Evolutionary conservation across 2,329 filamentous ascomycete genomes (phyloP), one percentile per base, ranked within the genome.

Genomic region (Monosporascus ibericus): DNA sequence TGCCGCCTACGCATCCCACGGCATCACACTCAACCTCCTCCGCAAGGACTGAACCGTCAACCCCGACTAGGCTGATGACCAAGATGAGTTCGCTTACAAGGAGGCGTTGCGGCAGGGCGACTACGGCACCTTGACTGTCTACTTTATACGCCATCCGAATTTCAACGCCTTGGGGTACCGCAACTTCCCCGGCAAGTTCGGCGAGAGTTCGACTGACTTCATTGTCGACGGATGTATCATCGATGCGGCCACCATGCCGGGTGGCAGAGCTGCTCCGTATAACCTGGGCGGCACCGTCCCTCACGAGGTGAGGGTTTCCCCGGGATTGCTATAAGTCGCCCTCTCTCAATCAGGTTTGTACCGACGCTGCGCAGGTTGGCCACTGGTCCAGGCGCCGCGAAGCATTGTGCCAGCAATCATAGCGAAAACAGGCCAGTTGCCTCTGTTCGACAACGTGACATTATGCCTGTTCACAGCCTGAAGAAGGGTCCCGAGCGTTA

Each of bases 21-120:
- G 71, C 49, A 69, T 79, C 57, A 61, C 61, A 1, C 81, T 80
- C 64, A 69, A 67, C 25, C 69, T 77, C 42, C 65, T 71, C 20
- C 67, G 67, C 51, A 75, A 65, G 22, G 71, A 72, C 51, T 72
- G 68, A 55, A 77, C 76, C 36, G 64, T 78, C 59, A 79, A 80
- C 67, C 36, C 63, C 18, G 64, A 65, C 59, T 81, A 75, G 73
- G 73, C 74, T 34, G 57, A 54, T 15, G 75, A 73, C 27, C 63
- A 65, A 1, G 55, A 60, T 17, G 71, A 75, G 53, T 49, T 67
- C 48, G 64, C 58, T 2, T 78, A 77, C 74, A 77, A 77, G 69
- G 60, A 53, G 42, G 60, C 68, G 30, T 73, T 78, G 11, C 73
- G 72, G 53, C 68, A 73, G 63, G 75, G 76, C 44, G 66, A 67